Base-by-base conservation (phyloP, 768 basidiomycete species). In the Lenzites betulinus region DNA sequence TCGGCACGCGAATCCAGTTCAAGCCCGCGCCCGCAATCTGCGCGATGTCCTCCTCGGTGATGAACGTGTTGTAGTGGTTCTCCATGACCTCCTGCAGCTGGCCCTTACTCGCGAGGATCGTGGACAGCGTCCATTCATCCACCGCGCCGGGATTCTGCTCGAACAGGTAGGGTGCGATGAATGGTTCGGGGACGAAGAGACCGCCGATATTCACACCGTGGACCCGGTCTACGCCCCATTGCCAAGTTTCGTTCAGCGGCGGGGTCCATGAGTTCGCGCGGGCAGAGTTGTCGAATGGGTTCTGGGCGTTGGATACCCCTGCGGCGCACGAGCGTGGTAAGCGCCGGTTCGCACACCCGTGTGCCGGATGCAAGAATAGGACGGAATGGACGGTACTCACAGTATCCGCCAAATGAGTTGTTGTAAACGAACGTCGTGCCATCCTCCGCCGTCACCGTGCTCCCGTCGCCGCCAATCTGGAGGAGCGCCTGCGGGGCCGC, bases 331-430 rank as follows among this genome's bases (percentile, higher is more conserved):
- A n/a, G 30, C 22, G 16, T 15, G 23, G 20, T 60, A 25, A 18
- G 47, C 22, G 33, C 15, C 30, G n/a, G 2, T n/a, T 38, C 43
- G 35, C 22, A n/a, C 2, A 22, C 33, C 36, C 16, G 38, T 23
- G 22, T 12, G 13, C 16, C 39, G 12, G n/a, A 22, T 7, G 8
- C 20, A 49, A 22, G 16, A 2, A 36, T 39, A 13, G 36, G 35
- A 13, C 23, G 16, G 18, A 8, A 35, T 15, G 33, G 7, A 22
- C 23, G 22, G 44, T 15, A 88, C 69, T 93, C 90, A 96, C 96
- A 99, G 63, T 70, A 79, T 2, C 97, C 97, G 61, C 93, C 93
- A 69, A 93, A 92, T 1, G 81, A 22, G 73, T 98, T 98, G 50
- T 67, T 68, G 75, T 98, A 98, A 0, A 77, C 85, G 72, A 96